Evolutionary conservation across 805 yeast genomes (phyloP), one percentile per base, ranked within the genome.

Genomic region (Pichia kluyveri): DNA sequence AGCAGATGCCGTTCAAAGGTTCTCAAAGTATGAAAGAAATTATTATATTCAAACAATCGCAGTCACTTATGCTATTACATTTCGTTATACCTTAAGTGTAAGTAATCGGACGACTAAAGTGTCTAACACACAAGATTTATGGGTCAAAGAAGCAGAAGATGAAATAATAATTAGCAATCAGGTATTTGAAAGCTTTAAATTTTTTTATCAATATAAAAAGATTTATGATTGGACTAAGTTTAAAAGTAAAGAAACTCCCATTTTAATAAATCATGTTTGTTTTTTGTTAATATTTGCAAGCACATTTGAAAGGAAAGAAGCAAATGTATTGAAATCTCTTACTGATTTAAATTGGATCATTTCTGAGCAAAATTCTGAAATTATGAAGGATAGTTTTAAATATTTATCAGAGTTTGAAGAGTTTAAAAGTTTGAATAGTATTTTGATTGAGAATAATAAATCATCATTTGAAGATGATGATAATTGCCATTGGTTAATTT

Each of bases 301-400:
- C 11, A 11, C 37, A 1, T 3, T 48, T n/a, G 26, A 18, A 5
- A 18, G 18, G 7, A 45, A 44, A 11, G 7, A 32, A 9, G 34
- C 42, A 9, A 39, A 26, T 17, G 8, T 42, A 12, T 18, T 48
- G 7, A 44, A 42, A 17, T 8, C 32, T 14, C n/a, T 32, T 19
- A 7, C 44, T 14, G 45, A 37, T 15, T n/a, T 44, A 7, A 41
- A 48, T 18, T 48, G 51, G 51, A 37, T 48, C 11, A 31, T 48
- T 4, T 32, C 32, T 14, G 45, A 41, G 15, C n/a, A 44, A 8
- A 37, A 17, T n/a, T 18, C 32, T 2, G 18, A 17, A 26, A 30
- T 44, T 4, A 30, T 44, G 11, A 23, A 9, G 12, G 5, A 11
- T 6, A 41, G 45, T 17, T 41, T 40, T 18, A 5, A 26, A 8